Evolutionary conservation across 306 rosid genomes (phyloP).

Genomic region (Casuarina glauca): DNA sequence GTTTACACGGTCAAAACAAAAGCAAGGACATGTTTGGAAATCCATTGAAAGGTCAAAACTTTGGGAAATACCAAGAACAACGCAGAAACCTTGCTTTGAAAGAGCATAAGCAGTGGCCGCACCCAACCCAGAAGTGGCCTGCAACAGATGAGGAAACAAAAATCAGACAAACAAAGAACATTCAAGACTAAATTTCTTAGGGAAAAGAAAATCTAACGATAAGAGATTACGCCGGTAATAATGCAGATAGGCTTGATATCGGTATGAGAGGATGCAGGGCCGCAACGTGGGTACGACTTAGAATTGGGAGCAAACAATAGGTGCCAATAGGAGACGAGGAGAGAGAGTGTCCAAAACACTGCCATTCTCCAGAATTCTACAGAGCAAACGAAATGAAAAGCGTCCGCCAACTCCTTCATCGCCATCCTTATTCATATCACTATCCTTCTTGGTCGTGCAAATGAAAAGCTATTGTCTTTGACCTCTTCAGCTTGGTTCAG

Average conservation of each 20-base stretch:
- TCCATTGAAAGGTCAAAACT: neutral
- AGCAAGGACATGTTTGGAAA: neutral
- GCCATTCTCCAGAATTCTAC: slow-evolving; percentile 74
- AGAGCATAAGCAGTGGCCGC: slow-evolving; percentile 71
- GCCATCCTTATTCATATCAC: slow-evolving; percentile 15
- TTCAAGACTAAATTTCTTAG: neutral
- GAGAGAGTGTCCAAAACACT: slow-evolving; percentile 51
- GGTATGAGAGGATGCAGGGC: slow-evolving; percentile 24
- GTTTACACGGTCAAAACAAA: neutral
- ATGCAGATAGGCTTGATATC: slow-evolving; percentile 60
- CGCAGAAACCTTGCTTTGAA: slow-evolving; percentile 64
- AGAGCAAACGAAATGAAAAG: slow-evolving; percentile 42
- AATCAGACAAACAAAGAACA: slow-evolving; percentile 8
- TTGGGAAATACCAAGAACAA: slow-evolving; percentile 55
- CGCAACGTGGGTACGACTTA: slow-evolving; percentile 37
- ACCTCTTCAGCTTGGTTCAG: too few species aligned
- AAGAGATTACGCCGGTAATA: slow-evolving; percentile 69
- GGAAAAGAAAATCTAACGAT: neutral
- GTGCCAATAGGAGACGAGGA: slow-evolving; percentile 47
- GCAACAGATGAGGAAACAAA: slow-evolving; percentile 12
- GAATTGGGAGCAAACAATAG: slow-evolving; percentile 31
- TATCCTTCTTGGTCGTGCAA: neutral
- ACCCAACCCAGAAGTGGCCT: slow-evolving; percentile 97
- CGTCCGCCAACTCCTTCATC: slow-evolving; percentile 39
- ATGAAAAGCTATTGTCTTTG: too few species aligned